These are phyloP conservation scores for Thelephora ganbajun DNA, from an alignment of 768 basidiomycete species.

Conservation along the genomic window DNA sequence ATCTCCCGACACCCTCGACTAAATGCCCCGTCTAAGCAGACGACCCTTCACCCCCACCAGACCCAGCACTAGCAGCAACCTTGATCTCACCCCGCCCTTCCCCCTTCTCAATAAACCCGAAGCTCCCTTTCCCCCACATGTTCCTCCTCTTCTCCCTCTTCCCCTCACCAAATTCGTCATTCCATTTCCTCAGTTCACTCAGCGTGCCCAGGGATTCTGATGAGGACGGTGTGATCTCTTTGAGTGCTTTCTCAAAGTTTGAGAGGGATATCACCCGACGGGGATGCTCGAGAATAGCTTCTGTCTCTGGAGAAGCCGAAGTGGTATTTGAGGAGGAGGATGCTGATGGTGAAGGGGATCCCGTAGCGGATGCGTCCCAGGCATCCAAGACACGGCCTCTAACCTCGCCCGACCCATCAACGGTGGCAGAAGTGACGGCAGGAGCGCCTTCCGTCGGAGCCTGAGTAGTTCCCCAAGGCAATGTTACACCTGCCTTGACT, in stretches of 20 bases:
- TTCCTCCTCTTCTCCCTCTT: constrained; percentile 49
- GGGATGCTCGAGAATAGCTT: too few relatives aligned
- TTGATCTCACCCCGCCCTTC: background rate
- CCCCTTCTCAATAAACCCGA: constrained; percentile 43
- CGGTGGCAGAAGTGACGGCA: too few relatives aligned
- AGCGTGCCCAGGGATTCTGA: constrained; percentile 72
- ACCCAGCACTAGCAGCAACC: background rate
- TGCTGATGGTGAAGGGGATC: constrained; percentile 5
- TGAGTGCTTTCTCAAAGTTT: constrained; percentile 76
- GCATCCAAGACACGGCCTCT: too few relatives aligned
- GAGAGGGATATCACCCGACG: too few relatives aligned
- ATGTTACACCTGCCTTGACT: constrained; percentile 68
- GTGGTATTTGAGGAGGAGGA: too few relatives aligned
- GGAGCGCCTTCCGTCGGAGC: constrained; percentile 4
- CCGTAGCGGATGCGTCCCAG: too few relatives aligned
- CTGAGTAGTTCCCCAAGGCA: constrained; percentile 51
- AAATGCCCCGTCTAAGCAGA: too few relatives aligned
- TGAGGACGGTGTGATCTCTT: constrained; percentile 81
- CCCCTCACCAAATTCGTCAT: constrained; percentile 89
- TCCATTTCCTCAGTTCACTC: constrained; percentile 73
- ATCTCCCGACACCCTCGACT: too few relatives aligned
- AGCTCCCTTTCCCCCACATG: constrained; percentile 79
- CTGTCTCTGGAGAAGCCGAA: too few relatives aligned
- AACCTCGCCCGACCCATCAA: too few relatives aligned
- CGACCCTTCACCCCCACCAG: too few relatives aligned